Conservation (phyloP, 768 basidiomycete genomes). For the Boletus eberwhitei region DNA sequence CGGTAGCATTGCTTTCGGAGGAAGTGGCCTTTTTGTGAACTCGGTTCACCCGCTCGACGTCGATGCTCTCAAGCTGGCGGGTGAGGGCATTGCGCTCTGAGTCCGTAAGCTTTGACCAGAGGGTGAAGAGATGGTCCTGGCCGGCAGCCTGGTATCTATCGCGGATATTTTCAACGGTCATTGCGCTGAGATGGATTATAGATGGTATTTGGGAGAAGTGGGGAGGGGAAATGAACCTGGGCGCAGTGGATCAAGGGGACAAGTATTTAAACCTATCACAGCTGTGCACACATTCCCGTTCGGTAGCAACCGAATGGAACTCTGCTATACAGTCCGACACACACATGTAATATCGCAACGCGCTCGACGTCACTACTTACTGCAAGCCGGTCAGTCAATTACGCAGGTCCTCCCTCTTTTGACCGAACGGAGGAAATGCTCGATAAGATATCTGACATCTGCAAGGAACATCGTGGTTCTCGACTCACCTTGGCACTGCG, state of each 20-base stretch:
- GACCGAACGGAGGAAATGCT: neutral
- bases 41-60: slow-evolving; percentile 89
- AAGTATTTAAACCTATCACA: slow-evolving; percentile 12
- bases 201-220: neutral
- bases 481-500: neutral
- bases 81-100: slow-evolving; percentile 61
- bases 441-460: neutral
- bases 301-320: slow-evolving; percentile 22
- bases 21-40: slow-evolving; percentile 76
- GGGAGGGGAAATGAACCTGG: neutral
- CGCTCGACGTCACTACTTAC: neutral
- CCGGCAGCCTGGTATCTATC: slow-evolving; percentile 72
- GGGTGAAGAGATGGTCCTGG: slow-evolving; percentile 87
- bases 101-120: slow-evolving; percentile 72
- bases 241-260: neutral
- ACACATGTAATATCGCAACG: slow-evolving; percentile 7
- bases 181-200: slow-evolving; percentile 19
- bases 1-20: slow-evolving; percentile 52
- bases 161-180: slow-evolving; percentile 57
- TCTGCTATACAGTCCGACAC: neutral
- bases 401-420: neutral
- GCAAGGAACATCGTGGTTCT: no score
- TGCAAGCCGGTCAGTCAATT: neutral
- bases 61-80: slow-evolving; percentile 72
- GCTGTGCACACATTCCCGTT: slow-evolving; percentile 1